phyloP scores from a whole-genome alignment of 495 filamentous ascomycete genomes.

The Aspergillus nidulans region DNA sequence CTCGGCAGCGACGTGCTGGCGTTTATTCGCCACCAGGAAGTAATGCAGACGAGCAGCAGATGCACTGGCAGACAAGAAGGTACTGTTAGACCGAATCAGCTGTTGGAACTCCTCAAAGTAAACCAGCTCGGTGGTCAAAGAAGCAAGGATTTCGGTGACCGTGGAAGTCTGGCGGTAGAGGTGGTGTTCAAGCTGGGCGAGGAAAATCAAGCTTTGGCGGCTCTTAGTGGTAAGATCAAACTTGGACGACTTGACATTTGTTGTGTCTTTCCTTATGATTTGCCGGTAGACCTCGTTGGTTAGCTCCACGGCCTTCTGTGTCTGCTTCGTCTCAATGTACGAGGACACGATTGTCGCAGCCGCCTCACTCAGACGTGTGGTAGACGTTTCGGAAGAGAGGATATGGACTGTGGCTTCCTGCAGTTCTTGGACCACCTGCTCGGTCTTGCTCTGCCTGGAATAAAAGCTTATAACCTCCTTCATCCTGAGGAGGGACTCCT shows the following conservation, averaged over 20 bases:
- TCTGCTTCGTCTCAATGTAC: slow-evolving; percentile 30
- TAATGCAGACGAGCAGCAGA: slow-evolving; percentile 32
- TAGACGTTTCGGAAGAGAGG: slow-evolving; percentile 28
- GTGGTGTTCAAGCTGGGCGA: slow-evolving; percentile 37
- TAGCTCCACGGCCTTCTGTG: slow-evolving; percentile 29
- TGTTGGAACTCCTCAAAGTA: slow-evolving; percentile 40
- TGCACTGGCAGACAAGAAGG: slow-evolving; percentile 24
- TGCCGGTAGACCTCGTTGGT: slow-evolving; percentile 40
- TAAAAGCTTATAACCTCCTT: slow-evolving; percentile 34
- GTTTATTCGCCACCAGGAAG: slow-evolving; percentile 30
- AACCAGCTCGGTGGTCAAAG: slow-evolving; percentile 34
- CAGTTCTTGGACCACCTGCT: slow-evolving; percentile 27
- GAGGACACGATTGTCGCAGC: slow-evolving; percentile 32
- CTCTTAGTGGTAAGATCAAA: slow-evolving; percentile 32
- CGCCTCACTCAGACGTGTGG: slow-evolving; percentile 23
- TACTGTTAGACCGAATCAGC: slow-evolving; percentile 24
- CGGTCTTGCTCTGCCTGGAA: slow-evolving; percentile 27
- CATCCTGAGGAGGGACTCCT: slow-evolving; percentile 35
- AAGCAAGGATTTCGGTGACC: slow-evolving; percentile 33
- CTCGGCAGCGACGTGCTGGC: slow-evolving; percentile 21
- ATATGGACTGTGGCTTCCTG: slow-evolving; percentile 36
- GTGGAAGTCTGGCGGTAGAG: slow-evolving; percentile 24
- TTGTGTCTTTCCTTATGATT: slow-evolving; percentile 20
- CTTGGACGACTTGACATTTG: slow-evolving; percentile 18
- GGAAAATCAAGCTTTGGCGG: slow-evolving; percentile 36